Conservation (phyloP, 352 stramenopile genomes). For the Lagenidium giganteum region DNA sequence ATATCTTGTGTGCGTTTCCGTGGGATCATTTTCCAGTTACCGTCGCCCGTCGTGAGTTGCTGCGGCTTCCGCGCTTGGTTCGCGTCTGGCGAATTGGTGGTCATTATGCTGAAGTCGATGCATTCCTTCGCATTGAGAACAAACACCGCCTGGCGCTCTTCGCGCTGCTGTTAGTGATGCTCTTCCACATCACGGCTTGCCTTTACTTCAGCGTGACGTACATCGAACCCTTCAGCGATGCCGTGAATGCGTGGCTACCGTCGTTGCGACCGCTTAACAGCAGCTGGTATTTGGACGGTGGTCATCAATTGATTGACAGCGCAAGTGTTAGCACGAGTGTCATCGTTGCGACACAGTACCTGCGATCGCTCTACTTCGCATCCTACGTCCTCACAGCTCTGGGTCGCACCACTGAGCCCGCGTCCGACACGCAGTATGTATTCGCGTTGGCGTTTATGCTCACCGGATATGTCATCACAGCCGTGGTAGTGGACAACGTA, state of each 20-base stretch:
- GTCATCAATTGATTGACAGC: too few relatives aligned
- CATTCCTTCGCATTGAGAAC: background rate
- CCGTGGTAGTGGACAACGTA: too few relatives aligned
- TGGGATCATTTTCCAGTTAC: background rate
- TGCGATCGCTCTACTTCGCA: background rate
- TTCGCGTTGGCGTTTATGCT: conserved; percentile 10
- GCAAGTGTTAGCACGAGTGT: background rate
- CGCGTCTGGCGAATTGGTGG: background rate
- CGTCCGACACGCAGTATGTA: conserved; percentile 5
- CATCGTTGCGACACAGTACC: background rate
- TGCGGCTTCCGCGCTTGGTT: background rate
- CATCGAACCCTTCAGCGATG: background rate
- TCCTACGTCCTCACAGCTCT: background rate
- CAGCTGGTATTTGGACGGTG: too few relatives aligned
- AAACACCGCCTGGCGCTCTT: background rate
- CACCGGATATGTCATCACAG: conserved; percentile 8
- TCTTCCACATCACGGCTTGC: background rate
- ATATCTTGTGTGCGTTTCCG: background rate
- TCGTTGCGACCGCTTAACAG: too few relatives aligned
- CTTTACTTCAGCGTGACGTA: background rate
- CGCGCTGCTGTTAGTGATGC: background rate
- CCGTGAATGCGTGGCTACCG: too few relatives aligned
- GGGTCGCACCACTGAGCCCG: conserved; percentile 2
- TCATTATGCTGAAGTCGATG: background rate
- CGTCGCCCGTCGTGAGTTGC: background rate